Conservation (phyloP, 2,329 filamentous ascomycete species). For the Sporothrix brasiliensis region DNA sequence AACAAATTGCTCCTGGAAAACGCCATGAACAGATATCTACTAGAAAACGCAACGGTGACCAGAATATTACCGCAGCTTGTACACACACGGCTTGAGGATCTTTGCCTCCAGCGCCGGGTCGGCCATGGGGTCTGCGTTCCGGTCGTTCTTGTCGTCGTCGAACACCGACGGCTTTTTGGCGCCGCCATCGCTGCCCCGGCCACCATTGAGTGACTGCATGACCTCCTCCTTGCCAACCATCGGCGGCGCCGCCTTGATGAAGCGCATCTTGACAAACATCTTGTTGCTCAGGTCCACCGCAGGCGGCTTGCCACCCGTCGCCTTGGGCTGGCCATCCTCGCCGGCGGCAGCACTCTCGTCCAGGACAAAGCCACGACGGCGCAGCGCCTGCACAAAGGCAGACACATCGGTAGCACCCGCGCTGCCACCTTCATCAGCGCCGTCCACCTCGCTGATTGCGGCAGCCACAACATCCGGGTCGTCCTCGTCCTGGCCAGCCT, state of each 20-base stretch:
- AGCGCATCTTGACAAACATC: conserved; percentile 98
- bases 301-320: conserved; percentile 43
- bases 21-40: conserved; percentile 1
- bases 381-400: conserved; percentile 81
- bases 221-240: conserved; percentile 73
- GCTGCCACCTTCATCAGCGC: conserved; percentile 65
- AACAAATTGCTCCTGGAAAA: neutral
- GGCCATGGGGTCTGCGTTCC: conserved; percentile 57
- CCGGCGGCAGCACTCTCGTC: conserved; percentile 48
- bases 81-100: conserved; percentile 90
- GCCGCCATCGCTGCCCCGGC: conserved; percentile 25
- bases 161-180: conserved; percentile 58
- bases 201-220: conserved; percentile 22
- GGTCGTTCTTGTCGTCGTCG: conserved; percentile 60
- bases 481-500: conserved; percentile 48
- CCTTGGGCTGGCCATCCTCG: conserved; percentile 47
- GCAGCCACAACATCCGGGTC: conserved; percentile 72
- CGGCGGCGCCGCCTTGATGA: conserved; percentile 79
- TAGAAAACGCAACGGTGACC: too few species aligned
- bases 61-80: conserved; percentile 73
- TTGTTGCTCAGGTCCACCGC: conserved; percentile 84
- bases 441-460: conserved; percentile 62
- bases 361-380: conserved; percentile 80
- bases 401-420: conserved; percentile 80
- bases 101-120: conserved; percentile 63